Conservation (phyloP, 495 filamentous ascomycete species). For the Penicillium desertorum region DNA sequence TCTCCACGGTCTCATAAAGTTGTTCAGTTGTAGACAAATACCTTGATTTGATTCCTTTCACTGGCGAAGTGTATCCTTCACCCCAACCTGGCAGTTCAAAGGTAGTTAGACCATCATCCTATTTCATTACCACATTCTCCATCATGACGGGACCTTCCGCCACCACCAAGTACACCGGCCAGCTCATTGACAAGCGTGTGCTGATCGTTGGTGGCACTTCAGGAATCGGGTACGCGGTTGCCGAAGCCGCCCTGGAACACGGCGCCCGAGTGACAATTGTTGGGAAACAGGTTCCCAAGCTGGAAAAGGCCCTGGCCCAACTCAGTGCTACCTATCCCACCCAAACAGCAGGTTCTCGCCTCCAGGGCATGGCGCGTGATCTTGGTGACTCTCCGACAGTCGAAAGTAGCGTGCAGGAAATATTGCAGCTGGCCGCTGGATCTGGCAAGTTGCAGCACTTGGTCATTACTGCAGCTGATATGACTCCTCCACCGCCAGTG, state of each 20-base stretch:
- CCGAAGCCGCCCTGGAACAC: not conserved
- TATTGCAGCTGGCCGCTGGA: conserved; percentile 41
- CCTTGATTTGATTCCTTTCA: no score
- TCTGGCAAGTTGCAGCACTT: conserved; percentile 56
- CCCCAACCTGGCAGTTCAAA: no score
- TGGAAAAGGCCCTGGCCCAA: conserved; percentile 41
- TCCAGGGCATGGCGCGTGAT: conserved; percentile 38
- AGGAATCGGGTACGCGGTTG: not conserved
- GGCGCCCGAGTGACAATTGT: conserved; percentile 46
- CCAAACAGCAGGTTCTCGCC: conserved; percentile 16
- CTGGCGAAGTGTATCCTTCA: no score
- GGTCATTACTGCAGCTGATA: conserved; percentile 58
- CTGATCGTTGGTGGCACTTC: not conserved
- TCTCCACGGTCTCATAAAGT: no score
- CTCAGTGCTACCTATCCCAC: conserved; percentile 42
- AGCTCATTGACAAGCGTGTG: not conserved
- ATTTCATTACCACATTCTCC: no score
- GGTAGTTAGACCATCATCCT: no score
- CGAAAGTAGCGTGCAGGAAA: conserved; percentile 44
- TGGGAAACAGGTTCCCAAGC: conserved; percentile 48
- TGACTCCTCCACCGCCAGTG: conserved; percentile 33
- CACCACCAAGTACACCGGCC: not conserved
- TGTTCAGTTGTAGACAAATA: no score
- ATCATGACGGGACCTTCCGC: no score
- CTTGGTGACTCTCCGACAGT: conserved; percentile 41